Evolutionary conservation across 257 asterid genomes (phyloP), one percentile per base, ranked within the genome.

Genomic region (Nicotiana paniculata): DNA sequence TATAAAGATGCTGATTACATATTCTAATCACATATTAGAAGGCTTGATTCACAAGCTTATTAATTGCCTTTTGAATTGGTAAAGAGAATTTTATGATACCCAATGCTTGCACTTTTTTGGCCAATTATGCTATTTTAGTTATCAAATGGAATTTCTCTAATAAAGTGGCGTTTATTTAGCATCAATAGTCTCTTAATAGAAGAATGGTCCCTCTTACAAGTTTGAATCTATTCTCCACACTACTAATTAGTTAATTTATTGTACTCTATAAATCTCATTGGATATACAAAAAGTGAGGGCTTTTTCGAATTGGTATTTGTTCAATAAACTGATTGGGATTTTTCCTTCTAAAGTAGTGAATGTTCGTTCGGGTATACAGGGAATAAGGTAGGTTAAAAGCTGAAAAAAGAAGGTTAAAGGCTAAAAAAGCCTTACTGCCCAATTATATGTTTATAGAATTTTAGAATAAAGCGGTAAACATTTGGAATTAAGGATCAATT

Each of bases 381-480:
- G 87, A 61, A 55, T 35, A 76, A 64, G 58, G 26, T 51, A 53
- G 55, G 58, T 75, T 62, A 65, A 87, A 84, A 66, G 84, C 63
- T 68, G 81, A 57, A 59, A 57, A 13, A 83, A 9, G 39, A 30
- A 65, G 43, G 43, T 6, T 39, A 39, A 6, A 39, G 9, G 46
- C 46, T 39, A 6, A 39, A 39, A 39, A 39, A 39, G 74, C 64
- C 77, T 77, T 83, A 75, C 81, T 85, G 82, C 77, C 79, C 83
- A 65, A 83, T 81, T 82, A 77, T 28, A 84, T 76, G 30, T 58
- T 59, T 48, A n/a, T 58, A 78, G 83, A 83, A 84, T 74, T 85
- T 77, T 86, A 75, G 90, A 86, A 90, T 90, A 90, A 90, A 90
- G 93, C 46, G 77, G 53, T 61, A n/a, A 81, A 66, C 70, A 55